Base-by-base conservation (phyloP, 768 basidiomycete species). In the Boletellus emodensis region DNA sequence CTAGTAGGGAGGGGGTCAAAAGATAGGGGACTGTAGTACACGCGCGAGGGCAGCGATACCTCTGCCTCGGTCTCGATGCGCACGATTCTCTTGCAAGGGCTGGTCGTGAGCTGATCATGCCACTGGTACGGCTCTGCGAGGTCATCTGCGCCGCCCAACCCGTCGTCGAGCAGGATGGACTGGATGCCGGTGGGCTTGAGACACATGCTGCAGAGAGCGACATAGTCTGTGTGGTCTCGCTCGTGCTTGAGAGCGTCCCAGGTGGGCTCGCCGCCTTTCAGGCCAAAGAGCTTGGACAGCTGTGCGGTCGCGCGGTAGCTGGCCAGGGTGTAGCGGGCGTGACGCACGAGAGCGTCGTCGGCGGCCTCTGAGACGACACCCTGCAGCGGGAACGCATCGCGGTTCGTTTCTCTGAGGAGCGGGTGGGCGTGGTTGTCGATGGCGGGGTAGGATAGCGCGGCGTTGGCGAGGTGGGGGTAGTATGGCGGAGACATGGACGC, bases 351-450 rank as follows among this genome's bases (percentile, higher is more conserved):
- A 0, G 81, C 80, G 9, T 73, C 62, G 6, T 78, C 82, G 14
- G 67, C 61, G 18, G 86, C 84, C 62, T 90, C 87, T 2, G 84
- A 84, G 39, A 85, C 69, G 42, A 86, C 60, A 0, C 81, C 81
- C 51, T 90, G 84, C 53, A 89, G 78, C 0, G 82, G 75, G 15
- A 87, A 57, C 2, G 51, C 54, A 18, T 67, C 44, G 28, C 82
- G 76, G 46, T 78, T 60, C 17, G 68, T 67, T 6, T 68, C 71
- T 20, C 71, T 69, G 41, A 90, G 72, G 17, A 91, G 70, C 2
- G 87, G 83, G 60, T 90, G 89, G 0, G 87, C 84, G 60, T 90
- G 89, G 63, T 90, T 89, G 69, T 90, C 87, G 61, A 87, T 85
- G 1, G 79, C 80, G 17, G 83, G 84, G 44, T 71, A 76, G 22